Base-by-base conservation (phyloP, 495 filamentous ascomycete species). In the Glonium stellatum region DNA sequence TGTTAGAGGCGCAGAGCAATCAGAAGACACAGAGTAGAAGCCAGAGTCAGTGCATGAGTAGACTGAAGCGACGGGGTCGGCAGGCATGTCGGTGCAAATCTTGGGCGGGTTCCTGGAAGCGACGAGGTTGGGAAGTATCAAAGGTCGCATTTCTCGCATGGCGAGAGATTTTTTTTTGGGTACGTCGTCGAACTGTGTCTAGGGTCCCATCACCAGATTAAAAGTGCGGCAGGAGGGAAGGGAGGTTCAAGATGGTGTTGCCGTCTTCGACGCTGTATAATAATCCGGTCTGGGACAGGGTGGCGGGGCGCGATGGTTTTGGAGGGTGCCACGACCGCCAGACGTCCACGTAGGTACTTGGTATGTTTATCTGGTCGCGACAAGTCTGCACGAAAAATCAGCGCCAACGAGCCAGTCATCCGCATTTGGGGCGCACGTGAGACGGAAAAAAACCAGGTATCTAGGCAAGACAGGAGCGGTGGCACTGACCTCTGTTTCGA, bases 21-120 rank as follows among this genome's bases (percentile, higher is more conserved):
- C 83, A 10, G 85, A 86, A 10, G 85, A 86, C 27, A 79, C 77
- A 37, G 78, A 81, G 21, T 80, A 80, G 35, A 63, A 64, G n/a
- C 60, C 59, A 46, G 63, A 66, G 50, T 66, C 67, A 54, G 58
- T 48, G 54, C 54, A 58, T 15, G 60, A 63, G 48, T 63, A 60
- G 19, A 64, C 35, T 19, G 64, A 61, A 25, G 64, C 51, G 13
- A 57, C 31, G n/a, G 57, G 67, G 6, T 61, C 52, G 25, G 50
- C 13, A 48, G 55, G 27, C 61, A 67, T 63, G 37, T 63, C 63
- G 60, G 62, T 49, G 10, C 62, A 58, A 52, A 35, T 55, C 48
- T 64, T 64, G 54, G 63, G 58, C 18, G 67, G 60, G 27, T 63
- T 59, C 55, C 61, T 58, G 52, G 59, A 49, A 15, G 67, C 67